These are phyloP conservation scores for Dictyostelium citrinum DNA, from an alignment of 78 protist genomes.

Conservation along the genomic window DNA sequence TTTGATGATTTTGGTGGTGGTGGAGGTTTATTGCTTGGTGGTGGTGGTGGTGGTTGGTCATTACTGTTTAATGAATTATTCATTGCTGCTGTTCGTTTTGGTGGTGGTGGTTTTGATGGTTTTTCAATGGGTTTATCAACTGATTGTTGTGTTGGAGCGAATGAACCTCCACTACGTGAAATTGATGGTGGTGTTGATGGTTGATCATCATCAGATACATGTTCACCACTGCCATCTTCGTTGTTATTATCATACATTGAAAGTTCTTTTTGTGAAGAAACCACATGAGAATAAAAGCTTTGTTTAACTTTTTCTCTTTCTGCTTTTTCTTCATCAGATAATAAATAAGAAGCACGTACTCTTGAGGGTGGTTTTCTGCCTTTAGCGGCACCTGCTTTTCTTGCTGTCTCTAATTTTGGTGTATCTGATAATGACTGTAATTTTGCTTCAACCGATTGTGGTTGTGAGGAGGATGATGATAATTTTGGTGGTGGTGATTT, in stretches of 20 bases:
- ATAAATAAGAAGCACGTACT: conserved; percentile 40
- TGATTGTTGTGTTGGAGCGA: background rate
- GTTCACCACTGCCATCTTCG: background rate
- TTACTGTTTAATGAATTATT: background rate
- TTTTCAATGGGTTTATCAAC: background rate
- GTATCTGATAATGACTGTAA: conserved; percentile 37
- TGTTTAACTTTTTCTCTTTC: conserved; percentile 58
- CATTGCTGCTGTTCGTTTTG: conserved; percentile 8
- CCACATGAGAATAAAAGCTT: conserved; percentile 9
- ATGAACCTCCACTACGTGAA: background rate
- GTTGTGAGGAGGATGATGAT: background rate
- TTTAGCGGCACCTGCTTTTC: conserved; percentile 53
- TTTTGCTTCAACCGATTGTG: conserved; percentile 6
- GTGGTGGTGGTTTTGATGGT: conserved; percentile 16
- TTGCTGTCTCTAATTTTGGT: conserved; percentile 47
- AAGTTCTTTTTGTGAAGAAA: conserved; percentile 4
- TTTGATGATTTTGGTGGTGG: background rate
- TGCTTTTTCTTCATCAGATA: conserved; percentile 30
- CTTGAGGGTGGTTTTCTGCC: conserved; percentile 69
- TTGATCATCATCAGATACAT: background rate
- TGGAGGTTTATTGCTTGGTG: background rate
- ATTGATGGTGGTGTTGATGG: background rate
- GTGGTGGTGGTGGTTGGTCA: background rate
- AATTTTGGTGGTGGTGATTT: conserved; percentile 15
- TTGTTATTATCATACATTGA: background rate